Conservation (phyloP, 2,329 filamentous ascomycete genomes). For the Penicillium freii region DNA sequence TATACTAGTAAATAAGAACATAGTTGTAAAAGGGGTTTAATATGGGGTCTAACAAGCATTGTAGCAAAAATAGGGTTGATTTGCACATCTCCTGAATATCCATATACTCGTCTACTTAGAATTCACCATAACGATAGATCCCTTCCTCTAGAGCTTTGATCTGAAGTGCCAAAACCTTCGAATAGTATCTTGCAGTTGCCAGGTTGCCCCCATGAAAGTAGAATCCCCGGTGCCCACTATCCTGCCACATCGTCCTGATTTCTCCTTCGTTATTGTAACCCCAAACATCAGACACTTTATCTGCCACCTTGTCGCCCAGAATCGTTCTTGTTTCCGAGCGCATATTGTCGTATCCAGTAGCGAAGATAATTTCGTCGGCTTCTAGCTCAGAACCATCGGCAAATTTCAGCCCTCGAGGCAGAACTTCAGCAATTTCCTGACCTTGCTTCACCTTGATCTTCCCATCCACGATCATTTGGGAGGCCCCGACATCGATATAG, state of each 20-base stretch:
- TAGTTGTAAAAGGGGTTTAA: no score
- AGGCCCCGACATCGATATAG: background rate
- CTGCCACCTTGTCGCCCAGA: background rate
- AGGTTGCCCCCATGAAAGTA: background rate
- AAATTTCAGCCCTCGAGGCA: conserved; percentile 29
- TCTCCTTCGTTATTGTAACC: background rate
- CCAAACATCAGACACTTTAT: background rate
- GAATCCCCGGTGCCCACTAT: background rate
- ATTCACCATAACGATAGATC: background rate
- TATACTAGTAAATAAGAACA: no score
- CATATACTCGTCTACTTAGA: background rate
- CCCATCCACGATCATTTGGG: conserved; percentile 59
- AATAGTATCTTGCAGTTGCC: background rate
- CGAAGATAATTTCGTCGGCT: background rate
- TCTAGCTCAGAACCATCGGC: background rate
- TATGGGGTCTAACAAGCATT: no score
- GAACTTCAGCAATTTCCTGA: conserved; percentile 55
- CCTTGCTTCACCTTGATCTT: conserved; percentile 65
- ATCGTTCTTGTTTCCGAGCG: background rate
- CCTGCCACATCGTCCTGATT: background rate
- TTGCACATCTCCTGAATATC: background rate
- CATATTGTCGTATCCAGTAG: background rate
- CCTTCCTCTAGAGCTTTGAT: background rate
- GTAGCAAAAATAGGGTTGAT: no score
- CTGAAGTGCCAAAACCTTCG: background rate